A percentile compares a stretch with the other conserved stretches of the same genome.
These are phyloP conservation scores for Leptodontidium sp. DNA, from an alignment of 2,329 filamentous ascomycete genomes.

Conservation along the genomic window DNA sequence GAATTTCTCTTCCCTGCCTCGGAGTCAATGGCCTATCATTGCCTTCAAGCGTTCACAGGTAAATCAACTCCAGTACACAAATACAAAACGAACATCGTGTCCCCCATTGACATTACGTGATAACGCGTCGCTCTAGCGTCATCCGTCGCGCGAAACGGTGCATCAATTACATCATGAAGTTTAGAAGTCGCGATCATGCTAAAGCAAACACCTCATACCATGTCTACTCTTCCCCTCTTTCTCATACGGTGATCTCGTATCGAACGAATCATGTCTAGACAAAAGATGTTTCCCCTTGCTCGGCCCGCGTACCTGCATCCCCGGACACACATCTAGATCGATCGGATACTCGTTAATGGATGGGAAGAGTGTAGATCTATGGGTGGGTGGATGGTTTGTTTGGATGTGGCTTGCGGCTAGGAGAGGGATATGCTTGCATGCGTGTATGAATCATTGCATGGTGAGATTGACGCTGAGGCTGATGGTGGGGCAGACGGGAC, in stretches of 20 bases:
- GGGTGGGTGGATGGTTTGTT: not conserved
- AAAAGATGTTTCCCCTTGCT: not conserved
- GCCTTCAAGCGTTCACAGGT: not conserved
- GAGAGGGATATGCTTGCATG: no score
- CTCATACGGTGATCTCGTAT: no score
- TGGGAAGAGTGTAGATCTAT: not conserved
- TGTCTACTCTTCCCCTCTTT: not conserved
- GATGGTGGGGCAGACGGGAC: no score
- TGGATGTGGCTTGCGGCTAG: not conserved
- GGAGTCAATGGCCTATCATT: not conserved
- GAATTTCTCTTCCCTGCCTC: not conserved
- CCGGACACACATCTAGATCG: conserved; percentile 1
- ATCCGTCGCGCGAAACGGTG: not conserved
- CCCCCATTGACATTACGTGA: not conserved
- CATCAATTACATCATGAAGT: conserved; percentile 11
- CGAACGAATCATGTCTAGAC: not conserved
- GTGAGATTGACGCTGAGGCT: no score
- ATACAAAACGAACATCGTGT: not conserved
- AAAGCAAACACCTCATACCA: not conserved
- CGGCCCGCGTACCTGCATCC: not conserved
- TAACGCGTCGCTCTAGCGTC: not conserved
- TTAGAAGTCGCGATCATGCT: not conserved
- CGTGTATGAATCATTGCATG: not conserved
- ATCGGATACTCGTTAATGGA: not conserved
- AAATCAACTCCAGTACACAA: not conserved